Evolutionary conservation across 257 asterid genomes (phyloP).

Genomic region (Lycium ferocissimum): DNA sequence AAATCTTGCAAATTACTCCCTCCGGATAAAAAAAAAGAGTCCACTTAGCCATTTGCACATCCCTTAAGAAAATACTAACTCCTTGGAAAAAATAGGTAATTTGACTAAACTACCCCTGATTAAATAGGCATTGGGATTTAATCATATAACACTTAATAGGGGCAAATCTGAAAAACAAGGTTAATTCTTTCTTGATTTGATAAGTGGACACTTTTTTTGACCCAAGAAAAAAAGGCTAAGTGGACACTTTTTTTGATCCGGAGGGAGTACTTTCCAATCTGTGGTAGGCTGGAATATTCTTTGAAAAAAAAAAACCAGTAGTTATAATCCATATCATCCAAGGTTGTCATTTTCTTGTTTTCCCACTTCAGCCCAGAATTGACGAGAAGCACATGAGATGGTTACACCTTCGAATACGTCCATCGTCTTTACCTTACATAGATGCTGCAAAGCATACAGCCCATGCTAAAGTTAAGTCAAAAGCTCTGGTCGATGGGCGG

Average conservation of each 20-base stretch:
- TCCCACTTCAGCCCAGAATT: constrained; percentile 72
- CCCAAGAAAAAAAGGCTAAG: too few species aligned
- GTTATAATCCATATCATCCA: neutral
- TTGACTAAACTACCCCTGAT: too few species aligned
- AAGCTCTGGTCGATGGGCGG: constrained; percentile 84
- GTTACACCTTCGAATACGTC: constrained; percentile 97
- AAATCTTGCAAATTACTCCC: neutral
- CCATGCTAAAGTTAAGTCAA: constrained; percentile 66
- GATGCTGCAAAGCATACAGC: constrained; percentile 53
- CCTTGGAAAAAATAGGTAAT: too few species aligned
- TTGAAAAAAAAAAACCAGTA: neutral
- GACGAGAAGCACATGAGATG: constrained; percentile 85
- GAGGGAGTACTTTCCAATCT: neutral
- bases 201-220: too few species aligned
- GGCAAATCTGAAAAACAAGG: too few species aligned
- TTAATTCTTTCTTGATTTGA: too few species aligned
- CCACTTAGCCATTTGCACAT: too few species aligned
- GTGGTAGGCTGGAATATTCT: neutral
- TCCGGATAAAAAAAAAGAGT: too few species aligned
- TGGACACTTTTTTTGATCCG: too few species aligned
- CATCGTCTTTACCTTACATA: constrained; percentile 65
- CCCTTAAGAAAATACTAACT: too few species aligned
- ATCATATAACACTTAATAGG: too few species aligned
- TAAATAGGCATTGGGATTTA: too few species aligned
- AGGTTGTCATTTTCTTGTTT: constrained; percentile 23